Evolutionary conservation across 352 stramenopile genomes (phyloP).

Genomic region (Phytophthora fragariae): DNA sequence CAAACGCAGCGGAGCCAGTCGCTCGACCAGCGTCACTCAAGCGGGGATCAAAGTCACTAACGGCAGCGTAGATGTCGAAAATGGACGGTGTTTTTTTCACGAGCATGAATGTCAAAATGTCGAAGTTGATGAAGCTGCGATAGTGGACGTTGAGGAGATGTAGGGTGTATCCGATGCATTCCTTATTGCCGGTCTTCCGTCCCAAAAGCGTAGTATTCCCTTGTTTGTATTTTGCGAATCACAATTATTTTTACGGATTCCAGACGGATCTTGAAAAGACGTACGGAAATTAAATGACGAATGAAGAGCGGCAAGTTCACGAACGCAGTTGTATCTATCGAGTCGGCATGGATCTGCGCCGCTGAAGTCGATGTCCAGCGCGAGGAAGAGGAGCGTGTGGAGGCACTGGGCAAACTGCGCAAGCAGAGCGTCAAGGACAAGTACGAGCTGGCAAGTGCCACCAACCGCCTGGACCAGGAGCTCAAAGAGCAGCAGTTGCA

Average conservation of each 20-base stretch:
- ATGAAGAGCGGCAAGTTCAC: conserved; percentile 48
- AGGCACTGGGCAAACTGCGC: conserved; percentile 18
- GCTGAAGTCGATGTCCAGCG: conserved; percentile 61
- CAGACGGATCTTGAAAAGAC: conserved; percentile 14
- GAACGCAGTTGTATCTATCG: conserved; percentile 45
- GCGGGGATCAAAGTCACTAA: neutral
- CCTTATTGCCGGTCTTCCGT: too few species aligned
- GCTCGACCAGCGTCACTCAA: neutral
- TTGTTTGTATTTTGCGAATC: too few species aligned
- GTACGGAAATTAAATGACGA: neutral
- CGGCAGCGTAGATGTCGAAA: too few species aligned
- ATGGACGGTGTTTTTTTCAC: too few species aligned
- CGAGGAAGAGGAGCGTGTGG: conserved; percentile 52
- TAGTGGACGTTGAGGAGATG: too few species aligned
- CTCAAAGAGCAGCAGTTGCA: conserved; percentile 59
- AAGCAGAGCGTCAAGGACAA: conserved; percentile 49
- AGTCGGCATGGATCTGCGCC: conserved; percentile 69
- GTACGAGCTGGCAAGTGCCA: conserved; percentile 54
- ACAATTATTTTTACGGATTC: too few species aligned
- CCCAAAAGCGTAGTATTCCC: too few species aligned
- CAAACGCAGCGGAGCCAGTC: conserved; percentile 27
- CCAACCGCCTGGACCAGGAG: conserved; percentile 57
- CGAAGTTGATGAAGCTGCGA: too few species aligned
- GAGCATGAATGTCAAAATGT: too few species aligned
- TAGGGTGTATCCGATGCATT: too few species aligned